These are phyloP conservation scores for Neopestalotiopsis rosae DNA, from an alignment of 2,329 filamentous ascomycete genomes.

Conservation along the genomic window DNA sequence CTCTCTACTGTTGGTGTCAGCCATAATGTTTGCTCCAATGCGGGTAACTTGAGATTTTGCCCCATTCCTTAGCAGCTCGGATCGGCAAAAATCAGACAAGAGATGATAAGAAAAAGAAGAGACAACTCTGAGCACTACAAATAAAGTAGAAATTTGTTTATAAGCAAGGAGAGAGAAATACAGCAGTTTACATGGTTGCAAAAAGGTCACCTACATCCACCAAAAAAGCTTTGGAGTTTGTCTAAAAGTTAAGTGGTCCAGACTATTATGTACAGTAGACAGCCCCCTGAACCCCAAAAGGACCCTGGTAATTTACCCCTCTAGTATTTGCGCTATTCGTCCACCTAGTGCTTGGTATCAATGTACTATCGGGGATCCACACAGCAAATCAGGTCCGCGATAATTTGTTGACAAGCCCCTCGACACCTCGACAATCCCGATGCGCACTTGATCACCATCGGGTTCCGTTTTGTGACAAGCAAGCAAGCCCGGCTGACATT, in stretches of 20 bases:
- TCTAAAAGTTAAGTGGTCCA: not conserved
- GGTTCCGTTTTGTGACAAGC: not conserved
- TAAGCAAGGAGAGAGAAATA: not conserved
- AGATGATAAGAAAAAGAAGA: not conserved
- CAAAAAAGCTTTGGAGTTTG: not conserved
- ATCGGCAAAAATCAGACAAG: not conserved
- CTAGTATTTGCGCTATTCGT: not conserved
- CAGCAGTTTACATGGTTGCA: not conserved
- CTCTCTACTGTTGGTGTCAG: no score
- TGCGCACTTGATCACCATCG: not conserved
- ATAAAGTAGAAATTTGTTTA: not conserved
- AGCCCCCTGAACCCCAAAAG: not conserved
- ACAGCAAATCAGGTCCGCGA: constrained; percentile 8
- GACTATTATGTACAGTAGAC: not conserved
- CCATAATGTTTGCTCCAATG: not conserved
- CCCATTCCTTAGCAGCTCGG: not conserved
- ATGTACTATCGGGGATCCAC: not conserved
- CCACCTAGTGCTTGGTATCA: not conserved
- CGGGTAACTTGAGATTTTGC: not conserved
- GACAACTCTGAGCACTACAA: no score
- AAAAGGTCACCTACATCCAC: not conserved
- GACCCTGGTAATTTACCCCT: constrained; percentile 5
- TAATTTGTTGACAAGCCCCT: constrained; percentile 11
- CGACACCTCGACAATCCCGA: constrained; percentile 2
- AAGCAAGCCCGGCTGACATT: not conserved